phyloP scores from a whole-genome alignment of 1,139 yeast species.

The Trichomonascaceae sp. region DNA sequence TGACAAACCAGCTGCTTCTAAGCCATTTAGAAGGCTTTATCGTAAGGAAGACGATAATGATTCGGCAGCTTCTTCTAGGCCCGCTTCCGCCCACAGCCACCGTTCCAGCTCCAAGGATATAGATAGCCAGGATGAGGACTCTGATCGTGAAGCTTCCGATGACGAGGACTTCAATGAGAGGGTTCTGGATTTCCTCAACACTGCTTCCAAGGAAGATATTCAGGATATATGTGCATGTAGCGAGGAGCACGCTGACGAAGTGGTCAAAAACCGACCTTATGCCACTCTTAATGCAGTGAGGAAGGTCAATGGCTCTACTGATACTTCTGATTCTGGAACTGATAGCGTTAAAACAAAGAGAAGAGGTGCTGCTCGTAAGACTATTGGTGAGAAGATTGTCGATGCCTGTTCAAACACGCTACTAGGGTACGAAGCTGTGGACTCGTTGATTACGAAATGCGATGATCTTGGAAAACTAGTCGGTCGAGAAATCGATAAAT shows the following conservation, averaged over 20 bases:
- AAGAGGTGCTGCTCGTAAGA: constrained; percentile 40
- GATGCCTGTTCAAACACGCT: constrained; percentile 65
- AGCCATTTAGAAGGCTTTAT: constrained; percentile 35
- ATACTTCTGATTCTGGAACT: constrained; percentile 39
- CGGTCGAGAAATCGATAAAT: constrained; percentile 62
- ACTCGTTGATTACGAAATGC: constrained; percentile 78
- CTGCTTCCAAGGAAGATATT: constrained; percentile 67
- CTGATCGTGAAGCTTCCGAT: constrained; percentile 41
- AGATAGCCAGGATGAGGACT: constrained; percentile 29
- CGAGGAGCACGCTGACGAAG: constrained; percentile 56
- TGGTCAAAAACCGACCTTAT: constrained; percentile 67
- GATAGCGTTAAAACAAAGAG: constrained; percentile 24
- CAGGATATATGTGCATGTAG: constrained; percentile 72
- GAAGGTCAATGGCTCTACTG: constrained; percentile 16
- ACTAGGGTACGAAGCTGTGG: constrained; percentile 90
- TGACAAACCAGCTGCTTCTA: constrained; percentile 32
- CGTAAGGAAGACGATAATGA: neutral
- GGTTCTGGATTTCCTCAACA: constrained; percentile 70
- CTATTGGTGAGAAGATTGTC: constrained; percentile 68
- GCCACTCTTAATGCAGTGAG: constrained; percentile 46
- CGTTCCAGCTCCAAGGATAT: neutral
- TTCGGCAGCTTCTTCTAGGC: neutral
- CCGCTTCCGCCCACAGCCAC: neutral
- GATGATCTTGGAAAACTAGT: constrained; percentile 69
- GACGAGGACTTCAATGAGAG: constrained; percentile 49